Percentiles rank a stretch among this genome's conserved stretches.
Evolutionary conservation across 129 eudicot genomes (phyloP).

Genomic region (Artemisia argyi): DNA sequence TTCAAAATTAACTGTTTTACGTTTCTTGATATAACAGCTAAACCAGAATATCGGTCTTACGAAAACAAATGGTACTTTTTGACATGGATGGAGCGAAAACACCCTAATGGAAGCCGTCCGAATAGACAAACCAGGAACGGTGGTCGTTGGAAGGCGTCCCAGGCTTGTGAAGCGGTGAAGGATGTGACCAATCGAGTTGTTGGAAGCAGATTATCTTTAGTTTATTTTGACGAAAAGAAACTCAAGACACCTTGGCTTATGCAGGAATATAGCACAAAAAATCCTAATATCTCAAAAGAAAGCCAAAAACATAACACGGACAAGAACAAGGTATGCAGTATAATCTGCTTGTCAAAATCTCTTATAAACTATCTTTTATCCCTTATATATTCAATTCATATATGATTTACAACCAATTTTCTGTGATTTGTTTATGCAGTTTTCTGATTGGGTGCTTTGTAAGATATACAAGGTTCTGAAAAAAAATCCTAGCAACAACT

Average conservation of each 20-base stretch:
- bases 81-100: not conserved
- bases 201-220: not conserved
- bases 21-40: not conserved
- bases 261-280: no score
- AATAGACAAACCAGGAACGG: not conserved
- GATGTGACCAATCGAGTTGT: not conserved
- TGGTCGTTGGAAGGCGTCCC: not conserved
- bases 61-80: not conserved
- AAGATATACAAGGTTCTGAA: not conserved
- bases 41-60: not conserved
- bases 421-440: not conserved
- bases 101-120: not conserved
- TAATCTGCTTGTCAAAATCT: not conserved
- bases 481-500: no score
- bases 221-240: not conserved
- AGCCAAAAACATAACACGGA: no score
- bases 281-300: no score
- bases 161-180: not conserved
- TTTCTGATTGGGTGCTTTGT: not conserved
- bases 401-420: not conserved
- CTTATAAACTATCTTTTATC: not conserved
- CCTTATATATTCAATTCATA: not conserved
- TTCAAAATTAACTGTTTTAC: no score
- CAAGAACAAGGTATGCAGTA: no score
- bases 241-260: not conserved